Evolutionary conservation across 1,284 basidiomycete species (phyloP).

Genomic region (Sanghuangporus baumii): DNA sequence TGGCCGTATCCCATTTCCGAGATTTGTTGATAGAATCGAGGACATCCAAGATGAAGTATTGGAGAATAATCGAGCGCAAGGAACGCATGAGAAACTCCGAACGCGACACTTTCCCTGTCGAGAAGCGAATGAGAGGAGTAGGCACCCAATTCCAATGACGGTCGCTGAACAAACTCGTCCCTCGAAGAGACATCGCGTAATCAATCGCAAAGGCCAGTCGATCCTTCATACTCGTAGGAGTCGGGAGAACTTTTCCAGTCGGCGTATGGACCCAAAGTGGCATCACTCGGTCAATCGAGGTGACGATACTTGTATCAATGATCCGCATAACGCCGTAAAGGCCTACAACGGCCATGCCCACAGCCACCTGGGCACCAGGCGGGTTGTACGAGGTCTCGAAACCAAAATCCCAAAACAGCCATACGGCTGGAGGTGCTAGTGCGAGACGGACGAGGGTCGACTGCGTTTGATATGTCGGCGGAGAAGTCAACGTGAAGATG

Average conservation of each 20-base stretch:
- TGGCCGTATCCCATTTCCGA: slow-evolving; percentile 16
- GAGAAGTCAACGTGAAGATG: neutral
- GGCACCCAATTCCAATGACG: slow-evolving; percentile 21
- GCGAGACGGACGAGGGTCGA: neutral
- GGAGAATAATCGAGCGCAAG: slow-evolving; percentile 4
- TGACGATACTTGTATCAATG: slow-evolving; percentile 11
- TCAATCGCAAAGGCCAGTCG: slow-evolving; percentile 21
- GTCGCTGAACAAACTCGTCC: slow-evolving; percentile 19
- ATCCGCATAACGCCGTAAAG: slow-evolving; percentile 18
- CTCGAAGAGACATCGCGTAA: slow-evolving; percentile 19
- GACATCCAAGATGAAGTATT: slow-evolving; percentile 19
- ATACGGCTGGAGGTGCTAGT: slow-evolving; percentile 11
- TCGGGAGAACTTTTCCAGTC: slow-evolving; percentile 10
- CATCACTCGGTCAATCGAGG: slow-evolving; percentile 6
- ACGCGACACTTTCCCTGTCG: neutral
- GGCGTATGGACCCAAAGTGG: slow-evolving; percentile 17
- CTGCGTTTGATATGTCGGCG: neutral
- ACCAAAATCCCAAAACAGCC: slow-evolving; percentile 14
- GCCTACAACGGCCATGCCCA: slow-evolving; percentile 15
- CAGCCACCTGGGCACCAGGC: neutral
- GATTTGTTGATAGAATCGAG: slow-evolving; percentile 19
- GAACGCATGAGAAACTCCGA: neutral
- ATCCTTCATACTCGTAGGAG: slow-evolving; percentile 14
- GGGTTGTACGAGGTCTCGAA: slow-evolving; percentile 9
- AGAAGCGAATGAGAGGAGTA: neutral